Percentiles rank a stretch among this genome's conserved stretches.
phyloP scores from a whole-genome alignment of 2,329 filamentous ascomycete genomes.

The Apiospora kogelbergensis region DNA sequence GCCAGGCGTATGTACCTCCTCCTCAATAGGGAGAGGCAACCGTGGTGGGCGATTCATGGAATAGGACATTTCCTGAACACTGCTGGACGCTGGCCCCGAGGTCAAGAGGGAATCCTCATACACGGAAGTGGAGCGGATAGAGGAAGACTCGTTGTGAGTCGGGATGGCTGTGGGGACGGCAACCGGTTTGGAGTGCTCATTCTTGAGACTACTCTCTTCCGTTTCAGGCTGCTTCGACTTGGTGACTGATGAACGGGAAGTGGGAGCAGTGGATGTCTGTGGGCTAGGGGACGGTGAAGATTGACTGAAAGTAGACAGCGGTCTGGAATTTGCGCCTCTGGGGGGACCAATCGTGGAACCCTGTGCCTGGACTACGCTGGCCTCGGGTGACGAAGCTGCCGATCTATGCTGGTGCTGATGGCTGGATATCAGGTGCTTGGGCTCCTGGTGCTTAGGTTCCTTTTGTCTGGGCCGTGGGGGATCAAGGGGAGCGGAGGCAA shows the following conservation, averaged over 20 bases:
- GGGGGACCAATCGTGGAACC: slow-evolving; percentile 50
- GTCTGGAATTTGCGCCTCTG: slow-evolving; percentile 48
- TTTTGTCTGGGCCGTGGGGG: slow-evolving; percentile 37
- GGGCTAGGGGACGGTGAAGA: slow-evolving; percentile 40
- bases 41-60: slow-evolving; percentile 72
- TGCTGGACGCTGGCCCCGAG: slow-evolving; percentile 51
- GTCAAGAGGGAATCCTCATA: slow-evolving; percentile 39
- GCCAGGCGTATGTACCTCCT: slow-evolving; percentile 84
- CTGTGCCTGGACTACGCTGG: slow-evolving; percentile 60
- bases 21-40: slow-evolving; percentile 88
- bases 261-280: slow-evolving; percentile 31
- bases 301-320: slow-evolving; percentile 41
- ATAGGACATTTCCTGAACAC: slow-evolving; percentile 63
- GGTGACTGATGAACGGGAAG: slow-evolving; percentile 21
- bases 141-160: slow-evolving; percentile 24
- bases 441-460: slow-evolving; percentile 52
- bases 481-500: slow-evolving; percentile 25
- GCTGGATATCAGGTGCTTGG: slow-evolving; percentile 54
- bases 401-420: slow-evolving; percentile 50
- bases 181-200: slow-evolving; percentile 56
- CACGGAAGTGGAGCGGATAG: slow-evolving; percentile 35
- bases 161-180: slow-evolving; percentile 47
- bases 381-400: slow-evolving; percentile 57
- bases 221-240: slow-evolving; percentile 35
- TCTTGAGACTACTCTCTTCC: slow-evolving; percentile 22